A percentile compares a stretch with the other conserved stretches of the same genome.
Evolutionary conservation across 495 filamentous ascomycete genomes (phyloP).

Genomic region (Bathelium albidoporum): DNA sequence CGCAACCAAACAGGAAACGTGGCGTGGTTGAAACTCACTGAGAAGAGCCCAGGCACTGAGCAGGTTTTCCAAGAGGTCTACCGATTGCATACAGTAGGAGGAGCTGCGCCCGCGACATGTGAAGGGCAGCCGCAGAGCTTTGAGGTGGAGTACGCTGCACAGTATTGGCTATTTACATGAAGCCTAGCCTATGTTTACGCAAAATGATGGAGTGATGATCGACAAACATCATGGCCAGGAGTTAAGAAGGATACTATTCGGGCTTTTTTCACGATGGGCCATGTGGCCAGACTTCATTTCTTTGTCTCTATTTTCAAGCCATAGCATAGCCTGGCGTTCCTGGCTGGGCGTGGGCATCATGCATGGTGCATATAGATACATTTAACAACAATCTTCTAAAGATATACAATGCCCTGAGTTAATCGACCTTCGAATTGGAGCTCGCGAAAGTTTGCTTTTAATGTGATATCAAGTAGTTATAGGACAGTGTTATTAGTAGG

Average conservation of each 20-base stretch:
- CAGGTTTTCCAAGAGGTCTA: slow-evolving; percentile 59
- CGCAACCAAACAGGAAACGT: slow-evolving; percentile 54
- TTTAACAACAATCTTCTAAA: neutral
- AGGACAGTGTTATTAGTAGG: no score
- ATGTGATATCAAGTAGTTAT: no score
- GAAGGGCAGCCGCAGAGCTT: slow-evolving; percentile 51
- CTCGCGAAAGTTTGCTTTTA: no score
- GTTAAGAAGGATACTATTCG: neutral
- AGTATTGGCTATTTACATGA: slow-evolving; percentile 44
- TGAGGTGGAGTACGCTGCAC: slow-evolving; percentile 67
- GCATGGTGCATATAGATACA: slow-evolving; percentile 5
- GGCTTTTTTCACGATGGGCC: neutral
- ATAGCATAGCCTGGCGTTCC: neutral
- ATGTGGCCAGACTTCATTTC: neutral
- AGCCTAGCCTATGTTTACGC: neutral
- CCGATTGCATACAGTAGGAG: slow-evolving; percentile 77
- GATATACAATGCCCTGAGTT: neutral
- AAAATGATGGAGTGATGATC: neutral
- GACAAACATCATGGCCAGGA: neutral
- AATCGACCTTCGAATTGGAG: no score
- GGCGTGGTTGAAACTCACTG: slow-evolving; percentile 51
- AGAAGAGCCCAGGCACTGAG: slow-evolving; percentile 25
- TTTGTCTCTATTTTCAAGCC: neutral
- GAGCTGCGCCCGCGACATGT: slow-evolving; percentile 67
- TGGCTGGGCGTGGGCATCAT: neutral